Base-by-base conservation (phyloP, 768 basidiomycete genomes). In the Cyclocybe aegerita region DNA sequence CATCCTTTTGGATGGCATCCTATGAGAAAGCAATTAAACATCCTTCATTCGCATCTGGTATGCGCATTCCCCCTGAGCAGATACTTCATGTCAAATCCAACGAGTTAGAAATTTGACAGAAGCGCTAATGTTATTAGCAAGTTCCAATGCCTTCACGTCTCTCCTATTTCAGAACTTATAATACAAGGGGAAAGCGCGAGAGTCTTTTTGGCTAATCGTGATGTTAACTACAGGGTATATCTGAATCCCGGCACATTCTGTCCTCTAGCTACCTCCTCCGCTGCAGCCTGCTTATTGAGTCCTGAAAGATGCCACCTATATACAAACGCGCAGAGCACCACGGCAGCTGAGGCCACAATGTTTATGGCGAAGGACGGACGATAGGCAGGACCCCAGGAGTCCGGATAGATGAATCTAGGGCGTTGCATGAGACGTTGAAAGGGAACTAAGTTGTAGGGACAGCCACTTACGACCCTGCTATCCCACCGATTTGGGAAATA, bases 401-500 rank as follows among this genome's bases (percentile, higher is more conserved):
- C 65, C 7, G 82, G 85, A 82, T 83, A 88, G 16, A 80, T 68
- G 58, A 85, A 85, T 16, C 80, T 80, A 50, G 35, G 10, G 4
- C 31, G 30, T 23, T 23, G 23, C 23, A 5, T 23, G 9, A 7
- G 51, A 34, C 32, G 12, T 10, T 29, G 23, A 34, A 47, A 39
- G 23, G 7, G 36, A 11, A 11, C 15, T 11, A 1, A 11, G 7
- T 3, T 2, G 2, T 37, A 11, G 11, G 36, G 44, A 35, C 8
- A 48, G 59, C 30, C 2, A 78, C 80, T 69, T 71, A 92, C 70
- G 88, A 83, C 52, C 91, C 91, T 38, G 81, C 72, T 37, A 93
- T 74, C 69, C 92, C 93, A 1, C 92, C 92, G 2, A 90, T 74
- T 58, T 88, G 82, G 8, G 85, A 84, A 61, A 88, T 81, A 33